Base-by-base conservation (phyloP, 164 flowering plant genomes). In the Tetracentron sinense region DNA sequence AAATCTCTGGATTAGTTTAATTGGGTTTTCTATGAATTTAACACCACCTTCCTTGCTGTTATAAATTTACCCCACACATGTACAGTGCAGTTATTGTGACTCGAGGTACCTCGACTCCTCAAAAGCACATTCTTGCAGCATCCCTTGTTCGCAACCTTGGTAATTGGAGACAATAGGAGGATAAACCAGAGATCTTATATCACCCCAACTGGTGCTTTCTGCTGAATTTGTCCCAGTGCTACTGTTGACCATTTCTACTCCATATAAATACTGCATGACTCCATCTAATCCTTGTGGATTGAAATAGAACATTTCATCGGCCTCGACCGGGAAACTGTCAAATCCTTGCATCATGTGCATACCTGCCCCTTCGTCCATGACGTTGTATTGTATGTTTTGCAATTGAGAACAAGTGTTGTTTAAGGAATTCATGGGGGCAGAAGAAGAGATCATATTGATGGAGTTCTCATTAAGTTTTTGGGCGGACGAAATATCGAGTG, bases 221-320 rank as follows among this genome's bases (percentile, higher is more conserved):
- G 22, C 27, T 20, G 49, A 11, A 52, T 25, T 67, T 25, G 30
- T 28, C 26, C 57, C 63, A 3, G 5, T 42, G 42, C 58, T 60
- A 31, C 14, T 0, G 33, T 49, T 66, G 11, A 27, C 7, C 60
- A 67, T 46, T 0, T 58, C 68, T 8, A 69, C 69, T 1, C 60
- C 69, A 28, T 65, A 58, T 6, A 77, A 29, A 42, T 68, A 53
- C 44, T 74, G n/a, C n/a, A n/a, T 78, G 28, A 71, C 35, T 42
- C 75, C 80, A 22, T 70, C 74, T 23, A 69, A 12, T 30, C 44
- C 14, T 38, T 38, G 44, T 38, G 44, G 44, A 16, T 38, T 38
- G 44, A 12, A 8, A 16, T 38, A 42, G 12, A 38, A 60, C 65
- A 67, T 23, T 31, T 63, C 67, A 60, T 53, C 68, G 14, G 56